Base-by-base conservation (phyloP, 169 alveolate species). In the Eimeria acervulina region DNA sequence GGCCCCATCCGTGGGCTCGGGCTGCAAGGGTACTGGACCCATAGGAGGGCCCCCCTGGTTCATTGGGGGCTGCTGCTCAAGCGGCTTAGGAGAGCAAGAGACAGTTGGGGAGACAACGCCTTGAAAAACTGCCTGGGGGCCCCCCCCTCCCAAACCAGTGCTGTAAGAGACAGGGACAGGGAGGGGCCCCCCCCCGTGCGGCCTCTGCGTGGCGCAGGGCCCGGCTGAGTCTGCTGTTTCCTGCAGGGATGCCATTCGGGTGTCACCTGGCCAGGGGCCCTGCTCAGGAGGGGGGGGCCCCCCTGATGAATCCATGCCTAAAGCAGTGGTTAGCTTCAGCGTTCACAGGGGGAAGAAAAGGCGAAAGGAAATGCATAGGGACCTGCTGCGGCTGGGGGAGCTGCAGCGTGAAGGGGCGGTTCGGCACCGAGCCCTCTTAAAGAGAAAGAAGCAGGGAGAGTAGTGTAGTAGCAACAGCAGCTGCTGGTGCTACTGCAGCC, bases 1-100 rank as follows among this genome's bases (percentile, higher is more conserved):
- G 76, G 92, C 74, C 52, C 76, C 76, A 23, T 83, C 92, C 2
- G 92, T n/a, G 47, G 76, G 76, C 4, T 83, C 92, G 74, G 52
- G 51, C 31, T 55, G 92, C 92, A 83, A 5, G 72, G 68, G 26
- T 51, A 52, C 92, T n/a, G 47, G 55, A 12, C 92, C 92, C 76
- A 83, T 51, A 31, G 92, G 47, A 31, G 92, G 47, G 42, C 28
- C 92, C 72, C 76, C 76, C 13, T 31, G 76, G 8, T 42, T 28
- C 76, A 83, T 52, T 47, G 55, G 5, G 55, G 76, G 31, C 1
- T 61, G 92, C 52, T 83, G 92, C 52, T 83, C 92, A 42, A 83
- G 92, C 17, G 52, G 51, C 92, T 83, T 83, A 52, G 92, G 47
- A 52, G 92, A 26, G 52, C 68, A 47, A 23, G 76, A 40, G 55